These are phyloP conservation scores for Candida ortonii DNA, from an alignment of 805 yeast genomes.

Conservation along the genomic window DNA sequence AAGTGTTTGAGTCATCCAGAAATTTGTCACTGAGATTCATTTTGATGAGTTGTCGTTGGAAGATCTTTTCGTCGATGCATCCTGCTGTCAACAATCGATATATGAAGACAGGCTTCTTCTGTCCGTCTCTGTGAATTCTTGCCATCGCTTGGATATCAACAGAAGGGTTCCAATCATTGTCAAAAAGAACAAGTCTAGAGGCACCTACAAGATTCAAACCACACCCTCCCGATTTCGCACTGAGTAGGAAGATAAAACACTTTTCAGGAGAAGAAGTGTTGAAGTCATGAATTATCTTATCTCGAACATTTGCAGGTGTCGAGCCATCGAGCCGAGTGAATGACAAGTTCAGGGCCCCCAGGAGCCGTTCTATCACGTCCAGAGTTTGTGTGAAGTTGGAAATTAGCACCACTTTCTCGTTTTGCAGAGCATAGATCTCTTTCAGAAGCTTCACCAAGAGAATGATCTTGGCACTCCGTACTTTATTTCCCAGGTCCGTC, in stretches of 20 bases:
- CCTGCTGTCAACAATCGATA: constrained; percentile 87
- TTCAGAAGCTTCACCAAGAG: constrained; percentile 56
- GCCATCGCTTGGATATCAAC: constrained; percentile 94
- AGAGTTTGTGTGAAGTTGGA: constrained; percentile 87
- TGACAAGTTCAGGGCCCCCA: constrained; percentile 47
- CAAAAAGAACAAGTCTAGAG: constrained; percentile 77
- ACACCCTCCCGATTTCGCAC: constrained; percentile 91
- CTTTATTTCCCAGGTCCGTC: constrained; percentile 30
- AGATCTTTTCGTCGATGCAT: constrained; percentile 88
- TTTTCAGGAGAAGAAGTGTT: constrained; percentile 45
- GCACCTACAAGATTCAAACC: constrained; percentile 92
- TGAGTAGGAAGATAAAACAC: constrained; percentile 65
- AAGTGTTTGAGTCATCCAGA: constrained; percentile 39
- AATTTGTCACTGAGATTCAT: constrained; percentile 73
- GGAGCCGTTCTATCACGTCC: constrained; percentile 63
- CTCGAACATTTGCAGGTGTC: constrained; percentile 66
- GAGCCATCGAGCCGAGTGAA: constrained; percentile 79
- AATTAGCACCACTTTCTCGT: constrained; percentile 80
- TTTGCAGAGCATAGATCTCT: constrained; percentile 38
- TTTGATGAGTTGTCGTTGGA: constrained; percentile 87
- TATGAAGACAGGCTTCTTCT: constrained; percentile 68
- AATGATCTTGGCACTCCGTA: constrained; percentile 61
- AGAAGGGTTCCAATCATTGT: constrained; percentile 97
- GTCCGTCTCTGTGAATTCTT: constrained; percentile 92
- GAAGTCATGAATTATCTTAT: constrained; percentile 63